These are phyloP conservation scores for Spatholobus suberectus DNA, from an alignment of 306 rosid genomes.

Conservation along the genomic window DNA sequence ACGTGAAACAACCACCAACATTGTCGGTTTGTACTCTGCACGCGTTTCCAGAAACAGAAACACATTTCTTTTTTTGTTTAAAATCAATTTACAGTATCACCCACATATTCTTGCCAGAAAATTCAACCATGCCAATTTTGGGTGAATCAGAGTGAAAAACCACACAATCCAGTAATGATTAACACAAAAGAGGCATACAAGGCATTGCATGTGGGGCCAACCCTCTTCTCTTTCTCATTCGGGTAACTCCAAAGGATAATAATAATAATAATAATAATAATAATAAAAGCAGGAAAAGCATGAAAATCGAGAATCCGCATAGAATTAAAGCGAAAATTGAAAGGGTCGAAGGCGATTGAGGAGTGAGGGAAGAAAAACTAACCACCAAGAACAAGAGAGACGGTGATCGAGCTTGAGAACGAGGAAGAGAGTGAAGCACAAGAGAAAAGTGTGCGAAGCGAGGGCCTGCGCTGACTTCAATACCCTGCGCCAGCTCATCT, in stretches of 20 bases:
- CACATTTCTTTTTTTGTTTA: too few species aligned
- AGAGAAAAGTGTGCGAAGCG: slow-evolving; percentile 77
- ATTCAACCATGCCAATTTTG: neutral
- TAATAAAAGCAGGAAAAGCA: too few species aligned
- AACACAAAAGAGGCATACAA: slow-evolving; percentile 9
- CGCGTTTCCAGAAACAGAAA: neutral
- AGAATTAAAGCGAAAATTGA: neutral
- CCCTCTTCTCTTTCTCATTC: neutral
- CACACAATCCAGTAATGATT: slow-evolving; percentile 12
- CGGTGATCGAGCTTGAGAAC: slow-evolving; percentile 89
- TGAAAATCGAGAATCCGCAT: neutral
- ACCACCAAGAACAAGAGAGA: slow-evolving; percentile 91
- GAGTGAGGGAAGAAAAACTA: slow-evolving; percentile 26
- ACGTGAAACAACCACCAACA: slow-evolving; percentile 9
- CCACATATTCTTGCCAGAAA: neutral
- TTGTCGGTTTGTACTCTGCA: neutral
- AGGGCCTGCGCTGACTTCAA: slow-evolving; percentile 88
- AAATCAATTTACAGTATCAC: neutral
- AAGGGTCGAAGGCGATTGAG: neutral
- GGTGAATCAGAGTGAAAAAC: neutral
- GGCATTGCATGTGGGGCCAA: slow-evolving; percentile 33
- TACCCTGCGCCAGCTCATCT: slow-evolving; percentile 93
- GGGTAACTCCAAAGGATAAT: slow-evolving; percentile 15
- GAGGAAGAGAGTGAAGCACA: slow-evolving; percentile 84
- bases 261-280: neutral